Base-by-base conservation (phyloP, 139 green algal species). In the Coelastrella sp. region DNA sequence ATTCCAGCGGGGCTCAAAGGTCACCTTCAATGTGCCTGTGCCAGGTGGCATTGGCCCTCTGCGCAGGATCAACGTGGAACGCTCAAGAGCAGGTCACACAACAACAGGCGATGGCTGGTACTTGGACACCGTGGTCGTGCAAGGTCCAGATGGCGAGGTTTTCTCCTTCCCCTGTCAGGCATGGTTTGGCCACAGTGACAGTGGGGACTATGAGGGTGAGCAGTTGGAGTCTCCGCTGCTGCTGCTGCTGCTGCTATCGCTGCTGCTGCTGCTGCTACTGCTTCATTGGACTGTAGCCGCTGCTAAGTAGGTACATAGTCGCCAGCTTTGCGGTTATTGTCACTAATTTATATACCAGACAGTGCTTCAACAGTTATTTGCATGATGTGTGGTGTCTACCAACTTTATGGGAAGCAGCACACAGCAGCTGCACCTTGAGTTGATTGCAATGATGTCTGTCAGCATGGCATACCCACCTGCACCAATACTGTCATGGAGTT, bases 121-220 rank as follows among this genome's bases (percentile, higher is more conserved):
- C 83, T 91, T 98, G 19, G 93, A 97, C 35, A 68, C 93, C 6
- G 73, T 96, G 6, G 74, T 95, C 78, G 92, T 97, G 17, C 78
- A 87, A 6, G 92, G 93, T 3, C 93, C 93, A 0, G 90, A 92
- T 7, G 94, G 93, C 0, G 83, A 95, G 57, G 61, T 80, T 7
- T 94, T 92, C 59, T n/a, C 90, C 49, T 99, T 99, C 89, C 96
- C 96, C 19, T 99, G 97, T 91, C 89, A 96, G 22, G 75, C 92
- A 9, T 99, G 97, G 97, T 94, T 99, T 81, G 97, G 97, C 22
- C 91, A 94, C 61, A 95, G 91, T 35, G 95, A 98, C 86, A 93
- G 91, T 22, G 96, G 94, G 4, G 94, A 93, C 76, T 92, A 90
- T 74, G 78, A 88, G 63, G 95, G 95, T 95, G 84, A 63, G 84